Conservation (phyloP, 2,329 filamentous ascomycete genomes). For the Mollisiaceae sp. region DNA sequence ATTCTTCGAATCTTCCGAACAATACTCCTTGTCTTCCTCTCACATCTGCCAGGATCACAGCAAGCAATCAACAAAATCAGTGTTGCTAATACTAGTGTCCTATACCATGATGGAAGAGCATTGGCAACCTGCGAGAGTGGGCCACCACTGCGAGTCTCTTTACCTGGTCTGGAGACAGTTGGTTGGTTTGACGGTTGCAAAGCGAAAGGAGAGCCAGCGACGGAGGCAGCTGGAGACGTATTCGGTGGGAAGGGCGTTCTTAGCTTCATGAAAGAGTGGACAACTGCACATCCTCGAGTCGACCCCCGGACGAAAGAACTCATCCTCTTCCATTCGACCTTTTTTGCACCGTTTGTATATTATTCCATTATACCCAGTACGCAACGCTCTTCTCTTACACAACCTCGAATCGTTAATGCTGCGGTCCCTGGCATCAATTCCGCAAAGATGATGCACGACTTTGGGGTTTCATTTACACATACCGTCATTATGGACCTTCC, state of each 20-base stretch:
- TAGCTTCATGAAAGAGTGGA: conserved; percentile 72
- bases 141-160: conserved; percentile 67
- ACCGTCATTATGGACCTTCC: conserved; percentile 74
- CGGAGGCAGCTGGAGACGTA: conserved; percentile 48
- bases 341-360: conserved; percentile 67
- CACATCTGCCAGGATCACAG: conserved; percentile 59
- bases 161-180: conserved; percentile 69
- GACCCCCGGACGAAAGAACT: conserved; percentile 69
- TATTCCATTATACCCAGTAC: conserved; percentile 63
- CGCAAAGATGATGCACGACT: conserved; percentile 79
- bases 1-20: conserved; percentile 59
- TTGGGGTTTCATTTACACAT: conserved; percentile 66
- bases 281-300: conserved; percentile 71
- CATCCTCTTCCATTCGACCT: conserved; percentile 70
- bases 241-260: conserved; percentile 62
- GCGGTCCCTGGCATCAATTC: conserved; percentile 65
- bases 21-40: conserved; percentile 61
- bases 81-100: conserved; percentile 69
- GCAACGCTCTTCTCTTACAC: conserved; percentile 35
- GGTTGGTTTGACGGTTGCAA: conserved; percentile 70
- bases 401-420: conserved; percentile 50
- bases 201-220: conserved; percentile 55
- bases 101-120: conserved; percentile 72
- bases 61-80: conserved; percentile 69
- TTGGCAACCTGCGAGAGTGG: conserved; percentile 75